These are phyloP conservation scores for Hordeum pubiflorum DNA, from an alignment of 202 grass and related monocot genomes.

Conservation along the genomic window DNA sequence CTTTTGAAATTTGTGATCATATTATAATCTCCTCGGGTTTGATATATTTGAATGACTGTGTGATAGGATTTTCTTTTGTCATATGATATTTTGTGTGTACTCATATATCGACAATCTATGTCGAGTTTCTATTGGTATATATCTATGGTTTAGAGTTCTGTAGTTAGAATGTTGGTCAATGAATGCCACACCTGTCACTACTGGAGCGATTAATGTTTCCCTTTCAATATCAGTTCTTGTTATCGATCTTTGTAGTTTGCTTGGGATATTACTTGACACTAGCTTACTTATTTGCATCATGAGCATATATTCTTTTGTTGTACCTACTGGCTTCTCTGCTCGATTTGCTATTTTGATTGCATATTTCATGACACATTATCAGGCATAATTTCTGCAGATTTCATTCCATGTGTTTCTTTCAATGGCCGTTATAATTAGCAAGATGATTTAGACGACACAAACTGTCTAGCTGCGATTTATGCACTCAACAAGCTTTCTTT, in stretches of 20 bases:
- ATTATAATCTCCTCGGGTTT: background rate
- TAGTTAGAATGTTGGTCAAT: background rate
- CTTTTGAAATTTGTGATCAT: background rate
- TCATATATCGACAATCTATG: background rate
- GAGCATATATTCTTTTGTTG: background rate
- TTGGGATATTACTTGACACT: background rate
- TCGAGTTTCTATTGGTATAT: background rate
- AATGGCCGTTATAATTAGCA: background rate
- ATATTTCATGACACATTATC: background rate
- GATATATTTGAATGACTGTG: background rate
- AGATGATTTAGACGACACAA: constrained; percentile 1
- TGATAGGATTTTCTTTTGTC: background rate
- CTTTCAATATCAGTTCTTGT: background rate
- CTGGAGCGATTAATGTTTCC: background rate
- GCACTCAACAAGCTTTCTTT: constrained; percentile 4
- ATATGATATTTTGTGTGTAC: background rate
- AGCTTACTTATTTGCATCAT: background rate
- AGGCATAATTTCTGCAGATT: background rate
- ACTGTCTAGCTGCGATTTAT: background rate
- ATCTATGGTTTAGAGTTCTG: background rate
- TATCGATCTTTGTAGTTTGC: constrained; percentile 4
- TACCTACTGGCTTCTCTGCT: background rate
- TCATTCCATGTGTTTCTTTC: background rate
- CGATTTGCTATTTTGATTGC: background rate
- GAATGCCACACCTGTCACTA: background rate